Conservation (phyloP, 2,329 filamentous ascomycete species). For the Triangularia setosa region DNA sequence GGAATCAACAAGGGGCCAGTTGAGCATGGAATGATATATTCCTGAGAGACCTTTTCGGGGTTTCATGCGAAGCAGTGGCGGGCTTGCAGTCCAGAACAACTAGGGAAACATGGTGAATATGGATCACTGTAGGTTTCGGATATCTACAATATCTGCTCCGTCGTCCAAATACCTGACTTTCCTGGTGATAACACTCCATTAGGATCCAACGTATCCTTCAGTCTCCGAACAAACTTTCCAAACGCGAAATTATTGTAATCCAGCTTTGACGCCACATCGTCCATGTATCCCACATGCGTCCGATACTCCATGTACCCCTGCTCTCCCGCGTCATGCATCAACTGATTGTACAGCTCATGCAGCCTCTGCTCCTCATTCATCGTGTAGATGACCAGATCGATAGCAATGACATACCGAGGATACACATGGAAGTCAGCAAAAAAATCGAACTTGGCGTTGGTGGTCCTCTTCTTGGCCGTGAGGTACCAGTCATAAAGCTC, state of each 20-base stretch:
- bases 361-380: neutral
- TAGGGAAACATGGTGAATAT: too few species aligned
- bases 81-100: too few species aligned
- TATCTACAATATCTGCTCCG: neutral
- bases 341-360: neutral
- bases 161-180: constrained; percentile 1
- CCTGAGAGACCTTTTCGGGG: too few species aligned
- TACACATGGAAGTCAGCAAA: constrained; percentile 22
- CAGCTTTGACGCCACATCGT: neutral
- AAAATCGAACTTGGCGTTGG: constrained; percentile 10
- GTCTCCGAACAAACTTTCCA: neutral
- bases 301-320: constrained; percentile 2
- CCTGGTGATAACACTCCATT: constrained; percentile 1
- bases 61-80: too few species aligned
- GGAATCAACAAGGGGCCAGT: too few species aligned
- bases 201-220: constrained; percentile 5
- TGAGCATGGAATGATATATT: too few species aligned
- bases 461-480: neutral
- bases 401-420: constrained; percentile 15
- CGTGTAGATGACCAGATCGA: constrained; percentile 4
- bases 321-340: neutral
- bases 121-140: too few species aligned
- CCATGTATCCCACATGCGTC: constrained; percentile 8
- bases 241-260: neutral
- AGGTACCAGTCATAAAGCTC: constrained; percentile 5